A percentile compares a stretch with the other conserved stretches of the same genome.
These are phyloP conservation scores for Kernera saxatilis DNA, from an alignment of 345 rosid species.

Conservation along the genomic window DNA sequence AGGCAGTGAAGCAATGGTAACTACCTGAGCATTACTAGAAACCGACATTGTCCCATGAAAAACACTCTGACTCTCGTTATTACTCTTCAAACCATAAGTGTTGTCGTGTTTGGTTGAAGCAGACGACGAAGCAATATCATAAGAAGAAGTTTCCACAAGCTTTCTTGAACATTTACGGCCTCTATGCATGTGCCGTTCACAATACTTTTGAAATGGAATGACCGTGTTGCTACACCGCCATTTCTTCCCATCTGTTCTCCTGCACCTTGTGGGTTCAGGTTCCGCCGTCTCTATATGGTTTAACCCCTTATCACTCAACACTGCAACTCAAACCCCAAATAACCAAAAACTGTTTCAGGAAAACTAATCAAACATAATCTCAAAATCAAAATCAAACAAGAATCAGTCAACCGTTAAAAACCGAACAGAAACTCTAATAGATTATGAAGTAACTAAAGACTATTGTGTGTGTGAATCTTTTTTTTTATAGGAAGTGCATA, in stretches of 20 bases:
- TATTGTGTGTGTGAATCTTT: not conserved
- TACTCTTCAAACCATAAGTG: conserved; percentile 13
- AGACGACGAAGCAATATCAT: conserved; percentile 20
- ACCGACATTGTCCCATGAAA: conserved; percentile 3
- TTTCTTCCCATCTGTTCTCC: conserved; percentile 86
- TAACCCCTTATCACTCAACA: conserved; percentile 29
- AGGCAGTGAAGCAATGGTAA: conserved; percentile 27
- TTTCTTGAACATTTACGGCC: conserved; percentile 86
- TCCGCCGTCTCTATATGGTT: conserved; percentile 34
- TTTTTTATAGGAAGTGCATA: too few relatives aligned
- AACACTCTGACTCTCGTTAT: conserved; percentile 2
- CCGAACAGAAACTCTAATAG: not conserved
- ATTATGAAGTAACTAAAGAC: not conserved
- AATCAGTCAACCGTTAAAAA: not conserved
- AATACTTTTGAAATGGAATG: conserved; percentile 52
- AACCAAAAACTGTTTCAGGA: not conserved
- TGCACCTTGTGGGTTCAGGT: conserved; percentile 54
- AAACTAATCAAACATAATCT: not conserved
- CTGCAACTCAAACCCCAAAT: conserved; percentile 36
- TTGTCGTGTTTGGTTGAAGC: conserved; percentile 11
- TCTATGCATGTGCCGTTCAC: conserved; percentile 65
- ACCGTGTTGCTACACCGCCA: conserved; percentile 60
- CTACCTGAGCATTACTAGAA: conserved; percentile 20
- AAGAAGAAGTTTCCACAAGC: conserved; percentile 58
- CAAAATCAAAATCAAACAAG: not conserved